These are phyloP conservation scores for Lachancea quebecensis DNA, from an alignment of 805 yeast genomes.

Conservation along the genomic window DNA sequence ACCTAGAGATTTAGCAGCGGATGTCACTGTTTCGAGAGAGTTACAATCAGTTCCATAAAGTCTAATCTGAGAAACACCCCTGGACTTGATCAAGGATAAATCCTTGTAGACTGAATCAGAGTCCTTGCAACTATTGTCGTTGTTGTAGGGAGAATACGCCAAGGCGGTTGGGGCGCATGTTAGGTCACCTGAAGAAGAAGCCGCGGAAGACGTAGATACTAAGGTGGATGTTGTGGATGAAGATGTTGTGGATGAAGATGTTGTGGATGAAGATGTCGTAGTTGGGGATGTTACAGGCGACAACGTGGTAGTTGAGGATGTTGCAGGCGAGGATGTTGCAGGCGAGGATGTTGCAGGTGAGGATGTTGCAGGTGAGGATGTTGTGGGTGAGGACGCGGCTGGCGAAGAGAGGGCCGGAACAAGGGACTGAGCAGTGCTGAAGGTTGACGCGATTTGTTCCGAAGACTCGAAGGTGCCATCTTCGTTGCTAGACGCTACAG, in stretches of 20 bases:
- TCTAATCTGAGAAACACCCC: slow-evolving; percentile 63
- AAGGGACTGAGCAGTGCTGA: neutral
- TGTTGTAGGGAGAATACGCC: slow-evolving; percentile 73
- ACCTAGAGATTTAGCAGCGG: slow-evolving; percentile 53
- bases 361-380: neutral
- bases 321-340: slow-evolving; percentile 10
- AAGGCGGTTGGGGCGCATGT: slow-evolving; percentile 47
- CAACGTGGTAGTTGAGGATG: slow-evolving; percentile 15
- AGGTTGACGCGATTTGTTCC: neutral
- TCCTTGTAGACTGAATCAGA: slow-evolving; percentile 49
- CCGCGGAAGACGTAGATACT: slow-evolving; percentile 20
- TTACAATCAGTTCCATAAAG: slow-evolving; percentile 85
- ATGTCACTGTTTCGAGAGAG: slow-evolving; percentile 56
- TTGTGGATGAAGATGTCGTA: slow-evolving; percentile 12
- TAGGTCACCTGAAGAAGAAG: slow-evolving; percentile 20
- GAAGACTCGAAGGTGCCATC: neutral
- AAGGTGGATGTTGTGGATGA: slow-evolving; percentile 17
- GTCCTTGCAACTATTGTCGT: slow-evolving; percentile 62
- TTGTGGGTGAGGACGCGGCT: neutral
- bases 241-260: slow-evolving; percentile 11
- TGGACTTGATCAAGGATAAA: slow-evolving; percentile 46
- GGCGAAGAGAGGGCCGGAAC: too few species aligned
- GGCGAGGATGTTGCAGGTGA: neutral
- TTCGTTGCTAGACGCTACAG: neutral
- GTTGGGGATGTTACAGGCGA: slow-evolving; percentile 16